Conservation (phyloP, 495 filamentous ascomycete species). For the Neurospora terricola region DNA sequence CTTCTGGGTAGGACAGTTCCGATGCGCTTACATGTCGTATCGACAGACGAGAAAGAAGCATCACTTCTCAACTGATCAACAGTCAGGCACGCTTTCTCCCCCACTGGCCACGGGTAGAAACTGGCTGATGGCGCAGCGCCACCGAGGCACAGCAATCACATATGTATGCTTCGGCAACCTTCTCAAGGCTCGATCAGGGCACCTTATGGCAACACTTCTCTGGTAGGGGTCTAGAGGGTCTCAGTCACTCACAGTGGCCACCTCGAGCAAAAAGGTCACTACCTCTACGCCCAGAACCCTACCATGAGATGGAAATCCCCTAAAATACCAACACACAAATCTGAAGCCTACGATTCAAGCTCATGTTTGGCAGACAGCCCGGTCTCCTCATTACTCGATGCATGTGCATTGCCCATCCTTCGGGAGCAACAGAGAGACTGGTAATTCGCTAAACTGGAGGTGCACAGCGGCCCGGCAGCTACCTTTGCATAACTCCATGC, state of each 20-base stretch:
- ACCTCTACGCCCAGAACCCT: neutral
- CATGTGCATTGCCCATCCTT: neutral
- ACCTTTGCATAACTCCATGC: neutral
- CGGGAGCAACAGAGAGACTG: neutral
- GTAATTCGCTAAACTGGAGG: neutral
- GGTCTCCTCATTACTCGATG: neutral
- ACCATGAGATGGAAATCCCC: neutral
- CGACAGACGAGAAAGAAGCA: neutral
- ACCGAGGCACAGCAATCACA: neutral
- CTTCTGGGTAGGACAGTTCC: neutral
- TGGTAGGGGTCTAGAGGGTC: neutral
- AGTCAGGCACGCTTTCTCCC: neutral
- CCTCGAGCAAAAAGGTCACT: neutral
- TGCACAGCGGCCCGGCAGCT: neutral
- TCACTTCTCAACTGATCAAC: neutral
- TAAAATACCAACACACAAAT: neutral
- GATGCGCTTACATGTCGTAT: neutral
- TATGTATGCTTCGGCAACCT: neutral
- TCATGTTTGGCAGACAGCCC: neutral
- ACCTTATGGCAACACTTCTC: neutral
- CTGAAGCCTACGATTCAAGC: neutral
- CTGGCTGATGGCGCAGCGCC: neutral
- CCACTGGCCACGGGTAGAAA: neutral
- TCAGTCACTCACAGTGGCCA: neutral
- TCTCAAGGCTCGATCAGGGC: neutral